phyloP scores from a whole-genome alignment of 495 filamentous ascomycete species.

The Podospora bellae-mahoneyi region DNA sequence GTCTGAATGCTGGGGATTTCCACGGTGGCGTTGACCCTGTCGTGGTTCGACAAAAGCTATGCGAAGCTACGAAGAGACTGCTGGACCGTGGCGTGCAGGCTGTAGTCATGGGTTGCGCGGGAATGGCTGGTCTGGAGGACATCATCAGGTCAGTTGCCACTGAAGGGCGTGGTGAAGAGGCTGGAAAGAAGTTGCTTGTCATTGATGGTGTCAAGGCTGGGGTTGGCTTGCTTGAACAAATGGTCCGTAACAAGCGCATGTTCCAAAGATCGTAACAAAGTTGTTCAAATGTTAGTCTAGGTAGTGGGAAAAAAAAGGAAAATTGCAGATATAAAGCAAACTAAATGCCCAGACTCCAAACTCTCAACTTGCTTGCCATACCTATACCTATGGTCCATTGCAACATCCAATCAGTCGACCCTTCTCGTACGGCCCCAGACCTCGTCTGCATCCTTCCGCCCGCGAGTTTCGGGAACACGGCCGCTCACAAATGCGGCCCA shows the following conservation, averaged over 20 bases:
- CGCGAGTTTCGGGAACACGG: constrained; percentile 80
- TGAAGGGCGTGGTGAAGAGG: constrained; percentile 57
- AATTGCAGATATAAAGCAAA: constrained; percentile 9
- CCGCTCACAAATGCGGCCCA: constrained; percentile 63
- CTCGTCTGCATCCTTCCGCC: constrained; percentile 75
- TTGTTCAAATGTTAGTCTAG: not conserved
- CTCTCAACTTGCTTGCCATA: constrained; percentile 5
- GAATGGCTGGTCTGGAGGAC: constrained; percentile 86
- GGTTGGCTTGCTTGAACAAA: constrained; percentile 61
- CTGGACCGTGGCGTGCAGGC: constrained; percentile 58
- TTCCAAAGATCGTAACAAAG: constrained; percentile 25
- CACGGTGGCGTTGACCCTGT: constrained; percentile 61
- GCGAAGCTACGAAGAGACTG: constrained; percentile 63
- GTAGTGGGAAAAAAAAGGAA: not conserved
- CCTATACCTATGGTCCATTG: not conserved
- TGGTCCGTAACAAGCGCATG: constrained; percentile 43
- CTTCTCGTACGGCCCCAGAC: constrained; percentile 74
- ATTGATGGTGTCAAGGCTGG: constrained; percentile 84
- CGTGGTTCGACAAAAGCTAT: constrained; percentile 64
- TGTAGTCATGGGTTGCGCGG: constrained; percentile 78
- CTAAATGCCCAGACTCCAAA: not conserved
- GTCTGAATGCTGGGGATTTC: constrained; percentile 75
- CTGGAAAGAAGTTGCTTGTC: constrained; percentile 61
- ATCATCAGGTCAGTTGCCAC: constrained; percentile 69
- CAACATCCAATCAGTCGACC: constrained; percentile 36